Base-by-base conservation (phyloP, 2,329 filamentous ascomycete species). In the Ceratocystiopsis brevicomis region DNA sequence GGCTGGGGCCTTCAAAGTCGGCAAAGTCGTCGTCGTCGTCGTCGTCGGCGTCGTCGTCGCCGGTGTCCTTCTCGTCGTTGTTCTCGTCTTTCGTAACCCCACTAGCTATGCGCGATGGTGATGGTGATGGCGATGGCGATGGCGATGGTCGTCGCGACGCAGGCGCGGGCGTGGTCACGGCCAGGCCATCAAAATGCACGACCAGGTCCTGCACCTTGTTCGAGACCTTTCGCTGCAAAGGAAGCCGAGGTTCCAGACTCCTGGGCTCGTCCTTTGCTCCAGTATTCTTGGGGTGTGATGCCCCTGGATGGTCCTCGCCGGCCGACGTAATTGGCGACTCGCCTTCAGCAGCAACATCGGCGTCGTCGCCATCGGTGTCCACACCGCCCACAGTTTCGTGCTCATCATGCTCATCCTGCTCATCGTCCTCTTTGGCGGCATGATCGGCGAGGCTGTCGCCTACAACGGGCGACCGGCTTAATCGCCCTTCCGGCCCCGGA, bases 191-290 rank as follows among this genome's bases (percentile, higher is more conserved):
- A 40, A 62, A 70, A 57, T 66, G 62, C 18, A 61, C 61, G 32
- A 71, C 68, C 19, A 72, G 55, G 40, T 65, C 63, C 43, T 67
- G 65, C 3, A 72, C 67, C 47, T 67, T 71, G 6, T 53, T 51
- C 9, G 64, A 66, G 0, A 52, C 49, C 42, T 63, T 59, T 38
- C 56, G 53, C 36, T 49, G 49, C 15, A 46, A 45, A 4, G 47
- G 52, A 17, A 53, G 49, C 2, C 52, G 54, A 4, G 18, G 12
- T 9, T 17, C 25, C 8, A 30, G 8, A 11, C 25, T 30, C 6
- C 25, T 11, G 5, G 25, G 25, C 6, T 8, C 25, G 25, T 30
- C 25, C 25, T 30, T 30, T 8, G 6, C 25, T 8, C 10, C 25
- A 6, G 10, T 30, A 11, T 11, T 30, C 8, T 30, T 30, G 25